Evolutionary conservation across 306 rosid genomes (phyloP), one percentile per base, ranked within the genome.

Genomic region (Vigna unguiculata): DNA sequence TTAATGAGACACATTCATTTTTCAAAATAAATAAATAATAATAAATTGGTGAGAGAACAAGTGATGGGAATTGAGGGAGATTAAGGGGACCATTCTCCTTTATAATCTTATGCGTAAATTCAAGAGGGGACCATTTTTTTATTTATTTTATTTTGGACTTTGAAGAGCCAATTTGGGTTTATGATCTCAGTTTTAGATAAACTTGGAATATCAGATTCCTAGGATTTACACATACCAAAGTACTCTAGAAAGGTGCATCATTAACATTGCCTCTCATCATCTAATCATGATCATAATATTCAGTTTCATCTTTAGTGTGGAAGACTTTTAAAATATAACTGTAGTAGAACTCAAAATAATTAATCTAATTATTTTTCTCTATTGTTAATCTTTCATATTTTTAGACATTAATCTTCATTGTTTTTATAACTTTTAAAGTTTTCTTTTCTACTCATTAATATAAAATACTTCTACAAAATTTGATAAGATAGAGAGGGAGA

Each of bases 1-100:
- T 87, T 87, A 87, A 83, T 81, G 91, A 89, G 85, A 89, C 93
- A 89, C 85, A 47, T 48, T 24, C 46, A 43, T 19, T 45, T 48
- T 36, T 17, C 24, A 76, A 57, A 76, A 34, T 2, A 32, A 28
- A 28, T 28, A 28, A 28, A 69, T 6, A 7, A 21, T 2, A 10
- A 34, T 34, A 6, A 34, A 32, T 4, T 32, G 36, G 1, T 32
- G 36, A 34, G 38, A 34, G 34, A 30, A 30, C 6, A 53, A 9
- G 15, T 2, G 30, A 11, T 21, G 14, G 47, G 40, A 63, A 14
- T 49, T 24, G 45, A 59, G 46, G 28, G 70, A 32, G 41, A 5
- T 19, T 1, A 41, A 74, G 83, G 87, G 91, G 88, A 82, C 86
- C 86, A 81, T 79, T 69, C 30, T 62, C 17, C 13, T 34, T 49